These are phyloP conservation scores for Talaromyces borbonicus DNA, from an alignment of 495 filamentous ascomycete species.

Conservation along the genomic window DNA sequence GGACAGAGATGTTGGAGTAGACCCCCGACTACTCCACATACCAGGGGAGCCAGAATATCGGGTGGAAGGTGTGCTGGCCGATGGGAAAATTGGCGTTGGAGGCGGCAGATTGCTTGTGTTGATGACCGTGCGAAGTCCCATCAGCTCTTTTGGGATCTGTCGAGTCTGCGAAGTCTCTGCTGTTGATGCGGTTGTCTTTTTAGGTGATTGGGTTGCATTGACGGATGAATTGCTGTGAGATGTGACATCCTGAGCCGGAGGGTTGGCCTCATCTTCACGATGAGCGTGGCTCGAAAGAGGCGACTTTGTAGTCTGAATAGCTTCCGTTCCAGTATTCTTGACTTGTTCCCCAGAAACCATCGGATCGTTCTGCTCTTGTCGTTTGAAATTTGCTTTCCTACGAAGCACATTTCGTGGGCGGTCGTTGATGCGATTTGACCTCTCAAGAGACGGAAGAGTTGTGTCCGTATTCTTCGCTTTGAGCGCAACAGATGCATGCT, in stretches of 20 bases:
- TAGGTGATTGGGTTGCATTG: neutral
- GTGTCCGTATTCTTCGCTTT: slow-evolving; percentile 9
- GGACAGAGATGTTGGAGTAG: slow-evolving; percentile 90
- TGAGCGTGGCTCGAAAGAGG: neutral
- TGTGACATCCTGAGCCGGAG: neutral
- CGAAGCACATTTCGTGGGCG: slow-evolving; percentile 34
- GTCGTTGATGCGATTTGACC: slow-evolving; percentile 11
- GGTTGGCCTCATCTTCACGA: neutral
- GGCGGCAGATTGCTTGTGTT: slow-evolving; percentile 52
- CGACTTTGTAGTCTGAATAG: neutral
- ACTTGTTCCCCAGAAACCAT: neutral
- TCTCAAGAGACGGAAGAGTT: neutral
- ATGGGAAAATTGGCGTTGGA: slow-evolving; percentile 54
- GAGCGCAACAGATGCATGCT: slow-evolving; percentile 3
- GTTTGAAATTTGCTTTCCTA: slow-evolving; percentile 20
- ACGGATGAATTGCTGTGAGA: neutral
- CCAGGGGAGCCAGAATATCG: slow-evolving; percentile 88
- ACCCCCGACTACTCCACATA: slow-evolving; percentile 74
- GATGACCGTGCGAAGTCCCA: slow-evolving; percentile 33
- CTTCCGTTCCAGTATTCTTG: neutral
- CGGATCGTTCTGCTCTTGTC: neutral
- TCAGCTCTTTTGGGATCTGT: slow-evolving; percentile 30
- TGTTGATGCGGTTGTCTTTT: slow-evolving; percentile 9
- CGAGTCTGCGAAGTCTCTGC: slow-evolving; percentile 12
- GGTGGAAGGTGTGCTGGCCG: slow-evolving; percentile 83